Conservation (phyloP, 106 monocot species). For the Acorus gramineus region DNA sequence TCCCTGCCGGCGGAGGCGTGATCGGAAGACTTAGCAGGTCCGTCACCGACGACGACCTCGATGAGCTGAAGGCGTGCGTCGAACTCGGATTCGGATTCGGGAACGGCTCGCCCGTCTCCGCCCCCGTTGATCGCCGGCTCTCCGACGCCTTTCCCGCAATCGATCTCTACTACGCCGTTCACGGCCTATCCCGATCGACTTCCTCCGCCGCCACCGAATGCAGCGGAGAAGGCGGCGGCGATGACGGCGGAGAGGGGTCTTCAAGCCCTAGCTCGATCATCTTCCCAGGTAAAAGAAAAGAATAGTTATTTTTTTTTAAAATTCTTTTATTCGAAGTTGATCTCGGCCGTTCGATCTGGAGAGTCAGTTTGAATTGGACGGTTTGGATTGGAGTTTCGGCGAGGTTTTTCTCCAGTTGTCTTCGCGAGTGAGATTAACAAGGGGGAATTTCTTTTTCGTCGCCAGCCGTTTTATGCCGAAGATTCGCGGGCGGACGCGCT, state of each 20-base stretch:
- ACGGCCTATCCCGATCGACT: conserved; percentile 1
- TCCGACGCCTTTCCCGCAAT: conserved; percentile 42
- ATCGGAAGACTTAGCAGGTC: conserved; percentile 15
- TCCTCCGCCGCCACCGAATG: conserved; percentile 1
- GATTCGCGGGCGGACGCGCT: too few species aligned
- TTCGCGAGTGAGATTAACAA: too few species aligned
- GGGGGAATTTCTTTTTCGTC: too few species aligned
- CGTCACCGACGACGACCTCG: conserved; percentile 81
- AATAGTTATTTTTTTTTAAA: too few species aligned
- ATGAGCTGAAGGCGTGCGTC: conserved; percentile 77
- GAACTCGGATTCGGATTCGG: conserved; percentile 68
- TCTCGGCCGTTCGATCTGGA: too few species aligned
- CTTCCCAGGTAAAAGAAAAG: conserved; percentile 20
- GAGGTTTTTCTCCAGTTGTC: too few species aligned
- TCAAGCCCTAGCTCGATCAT: conserved; percentile 26
- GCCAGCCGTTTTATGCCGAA: too few species aligned
- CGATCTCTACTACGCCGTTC: conserved; percentile 40
- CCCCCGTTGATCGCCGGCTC: conserved; percentile 11
- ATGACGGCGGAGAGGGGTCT: conserved; percentile 11
- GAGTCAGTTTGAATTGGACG: too few species aligned
- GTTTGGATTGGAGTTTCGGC: too few species aligned
- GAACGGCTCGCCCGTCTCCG: conserved; percentile 4
- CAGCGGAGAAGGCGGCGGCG: background rate
- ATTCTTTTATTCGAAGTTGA: too few species aligned
- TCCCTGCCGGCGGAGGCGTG: background rate